phyloP scores from a whole-genome alignment of 495 filamentous ascomycete genomes.

The Chaetomidium leptoderma region DNA sequence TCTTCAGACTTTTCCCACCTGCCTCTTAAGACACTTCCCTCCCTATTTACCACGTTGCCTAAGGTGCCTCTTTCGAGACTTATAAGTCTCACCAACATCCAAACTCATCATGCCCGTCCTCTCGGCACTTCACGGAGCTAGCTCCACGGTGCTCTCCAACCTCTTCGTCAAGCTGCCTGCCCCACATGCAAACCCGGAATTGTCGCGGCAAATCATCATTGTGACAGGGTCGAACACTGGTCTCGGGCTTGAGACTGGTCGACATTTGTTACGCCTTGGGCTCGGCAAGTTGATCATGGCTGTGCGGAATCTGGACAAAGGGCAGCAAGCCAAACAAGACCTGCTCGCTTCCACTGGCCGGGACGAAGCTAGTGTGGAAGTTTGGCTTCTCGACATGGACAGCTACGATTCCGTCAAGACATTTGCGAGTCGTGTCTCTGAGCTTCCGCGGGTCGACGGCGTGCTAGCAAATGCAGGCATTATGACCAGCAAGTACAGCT shows the following conservation, averaged over 20 bases:
- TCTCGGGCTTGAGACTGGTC: constrained; percentile 2
- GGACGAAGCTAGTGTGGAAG: constrained; percentile 27
- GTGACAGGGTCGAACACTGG: constrained; percentile 5
- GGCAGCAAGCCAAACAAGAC: not conserved
- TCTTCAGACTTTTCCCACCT: no score
- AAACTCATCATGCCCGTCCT: not conserved
- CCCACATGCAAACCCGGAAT: not conserved
- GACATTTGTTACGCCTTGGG: not conserved
- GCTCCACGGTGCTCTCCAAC: not conserved
- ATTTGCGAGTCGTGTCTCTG: constrained; percentile 38
- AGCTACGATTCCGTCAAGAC: constrained; percentile 35
- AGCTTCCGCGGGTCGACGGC: constrained; percentile 42
- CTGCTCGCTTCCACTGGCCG: not conserved
- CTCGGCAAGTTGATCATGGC: constrained; percentile 3
- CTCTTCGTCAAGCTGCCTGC: not conserved
- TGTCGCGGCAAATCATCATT: not conserved
- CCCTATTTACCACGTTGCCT: no score
- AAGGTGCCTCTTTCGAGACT: not conserved
- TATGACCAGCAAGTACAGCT: constrained; percentile 20
- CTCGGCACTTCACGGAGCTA: not conserved
- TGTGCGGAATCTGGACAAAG: not conserved
- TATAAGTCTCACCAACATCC: not conserved
- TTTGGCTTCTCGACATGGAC: constrained; percentile 54
- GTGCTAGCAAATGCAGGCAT: constrained; percentile 47
- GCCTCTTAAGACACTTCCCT: no score